phyloP scores from a whole-genome alignment of 495 filamentous ascomycete genomes.

The Penicillium crystallinum region DNA sequence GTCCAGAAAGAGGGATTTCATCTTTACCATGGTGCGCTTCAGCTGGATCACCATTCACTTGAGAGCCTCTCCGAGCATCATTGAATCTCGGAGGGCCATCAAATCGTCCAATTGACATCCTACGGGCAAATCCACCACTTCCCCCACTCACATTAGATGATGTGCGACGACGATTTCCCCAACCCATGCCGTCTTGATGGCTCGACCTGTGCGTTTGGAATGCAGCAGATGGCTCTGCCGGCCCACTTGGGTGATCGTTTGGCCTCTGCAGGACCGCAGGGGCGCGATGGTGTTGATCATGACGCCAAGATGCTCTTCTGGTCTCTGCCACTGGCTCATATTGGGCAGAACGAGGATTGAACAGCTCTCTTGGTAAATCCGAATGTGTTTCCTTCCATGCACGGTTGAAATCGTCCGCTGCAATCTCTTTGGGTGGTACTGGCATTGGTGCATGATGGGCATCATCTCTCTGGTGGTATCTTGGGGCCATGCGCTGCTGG shows the following conservation, averaged over 20 bases:
- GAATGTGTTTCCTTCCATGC: conserved; percentile 70
- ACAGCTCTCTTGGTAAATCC: conserved; percentile 68
- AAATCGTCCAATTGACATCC: conserved; percentile 49
- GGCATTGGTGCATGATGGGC: conserved; percentile 20
- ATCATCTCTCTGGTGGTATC: conserved; percentile 33
- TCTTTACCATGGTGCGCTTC: conserved; percentile 24
- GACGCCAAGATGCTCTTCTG: conserved; percentile 62
- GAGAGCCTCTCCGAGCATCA: conserved; percentile 44
- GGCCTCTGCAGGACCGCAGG: conserved; percentile 78
- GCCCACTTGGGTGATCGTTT: conserved; percentile 53
- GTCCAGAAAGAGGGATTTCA: conserved; percentile 21
- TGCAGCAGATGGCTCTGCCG: conserved; percentile 88
- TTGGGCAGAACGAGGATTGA: conserved; percentile 87
- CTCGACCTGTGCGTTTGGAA: conserved; percentile 76
- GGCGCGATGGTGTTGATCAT: conserved; percentile 62
- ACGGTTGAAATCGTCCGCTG: conserved; percentile 90
- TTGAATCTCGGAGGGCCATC: conserved; percentile 44
- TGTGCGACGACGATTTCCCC: conserved; percentile 65
- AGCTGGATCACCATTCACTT: conserved; percentile 37
- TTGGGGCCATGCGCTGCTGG: conserved; percentile 22
- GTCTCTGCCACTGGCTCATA: conserved; percentile 83
- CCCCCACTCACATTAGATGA: conserved; percentile 96
- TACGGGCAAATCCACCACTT: conserved; percentile 63
- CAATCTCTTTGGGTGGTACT: conserved; percentile 70
- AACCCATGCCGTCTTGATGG: conserved; percentile 60